Percentiles rank a stretch among this genome's conserved stretches.
Evolutionary conservation across 139 green algal species (phyloP).

Genomic region (Yamagishiella unicocca): DNA sequence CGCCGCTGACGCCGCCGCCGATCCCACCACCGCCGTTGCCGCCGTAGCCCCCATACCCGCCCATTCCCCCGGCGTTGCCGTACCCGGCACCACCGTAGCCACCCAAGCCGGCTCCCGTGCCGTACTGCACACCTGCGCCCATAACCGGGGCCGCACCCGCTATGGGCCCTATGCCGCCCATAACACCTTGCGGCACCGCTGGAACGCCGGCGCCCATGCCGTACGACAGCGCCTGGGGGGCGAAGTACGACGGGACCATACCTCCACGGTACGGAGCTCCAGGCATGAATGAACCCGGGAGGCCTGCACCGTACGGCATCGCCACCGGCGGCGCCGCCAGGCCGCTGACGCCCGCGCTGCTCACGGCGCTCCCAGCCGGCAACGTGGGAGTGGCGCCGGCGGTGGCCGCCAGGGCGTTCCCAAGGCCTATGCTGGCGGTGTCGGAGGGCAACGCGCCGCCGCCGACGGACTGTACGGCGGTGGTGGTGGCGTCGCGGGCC

Average conservation of each 20-base stretch:
- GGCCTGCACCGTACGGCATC: background rate
- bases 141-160: background rate
- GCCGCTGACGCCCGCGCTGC: background rate
- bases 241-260: background rate
- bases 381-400: constrained; percentile 31
- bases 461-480: background rate
- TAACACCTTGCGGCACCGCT: background rate
- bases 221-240: background rate
- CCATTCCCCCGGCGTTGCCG: background rate
- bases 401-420: background rate
- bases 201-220: background rate
- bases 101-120: no score
- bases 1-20: background rate
- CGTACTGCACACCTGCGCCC: no score
- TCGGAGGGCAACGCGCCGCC: constrained; percentile 8
- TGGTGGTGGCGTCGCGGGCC: background rate
- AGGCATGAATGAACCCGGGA: background rate
- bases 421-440: background rate
- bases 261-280: background rate
- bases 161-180: background rate
- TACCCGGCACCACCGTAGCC: background rate
- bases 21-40: background rate
- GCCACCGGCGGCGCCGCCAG: background rate
- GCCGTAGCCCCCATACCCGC: background rate
- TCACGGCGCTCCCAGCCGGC: background rate